Evolutionary conservation across 192 early-diverging fungal genomes (phyloP).

Genomic region (Gigaspora rosea): DNA sequence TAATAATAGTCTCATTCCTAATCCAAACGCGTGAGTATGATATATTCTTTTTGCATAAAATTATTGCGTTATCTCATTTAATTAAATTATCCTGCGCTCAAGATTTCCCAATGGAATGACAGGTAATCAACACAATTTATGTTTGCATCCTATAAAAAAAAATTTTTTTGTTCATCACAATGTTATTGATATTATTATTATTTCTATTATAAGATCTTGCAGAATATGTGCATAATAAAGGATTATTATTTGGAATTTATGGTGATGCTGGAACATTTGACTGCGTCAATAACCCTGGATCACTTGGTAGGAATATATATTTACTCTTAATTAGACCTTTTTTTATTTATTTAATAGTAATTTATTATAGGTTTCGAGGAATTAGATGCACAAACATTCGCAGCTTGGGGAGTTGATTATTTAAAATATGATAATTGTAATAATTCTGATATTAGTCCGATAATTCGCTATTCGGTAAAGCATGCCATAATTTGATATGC

Average conservation of each 20-base stretch:
- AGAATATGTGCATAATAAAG: slow-evolving; percentile 52
- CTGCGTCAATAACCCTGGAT: slow-evolving; percentile 52
- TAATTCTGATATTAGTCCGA: slow-evolving; percentile 38
- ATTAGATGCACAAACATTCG: slow-evolving; percentile 52
- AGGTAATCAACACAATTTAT: background rate
- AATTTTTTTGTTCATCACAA: no score
- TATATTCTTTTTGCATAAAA: no score
- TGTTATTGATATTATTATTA: background rate
- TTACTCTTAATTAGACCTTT: background rate
- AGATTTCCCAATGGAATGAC: slow-evolving; percentile 9
- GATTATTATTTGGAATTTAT: slow-evolving; percentile 49
- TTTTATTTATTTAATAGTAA: background rate
- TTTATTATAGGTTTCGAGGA: slow-evolving; percentile 45
- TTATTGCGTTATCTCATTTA: background rate
- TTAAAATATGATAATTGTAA: slow-evolving; percentile 66
- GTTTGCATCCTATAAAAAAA: no score
- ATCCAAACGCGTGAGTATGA: slow-evolving; percentile 19
- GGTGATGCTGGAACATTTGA: slow-evolving; percentile 47
- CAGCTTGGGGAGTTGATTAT: slow-evolving; percentile 61
- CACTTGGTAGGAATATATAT: background rate
- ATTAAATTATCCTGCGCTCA: background rate
- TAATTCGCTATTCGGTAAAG: slow-evolving; percentile 41
- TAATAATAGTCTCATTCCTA: no score
- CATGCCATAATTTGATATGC: background rate
- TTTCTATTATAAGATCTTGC: slow-evolving; percentile 35